Conservation (phyloP, 2,329 filamentous ascomycete genomes). For the Ophidiomyces ophidiicola region DNA sequence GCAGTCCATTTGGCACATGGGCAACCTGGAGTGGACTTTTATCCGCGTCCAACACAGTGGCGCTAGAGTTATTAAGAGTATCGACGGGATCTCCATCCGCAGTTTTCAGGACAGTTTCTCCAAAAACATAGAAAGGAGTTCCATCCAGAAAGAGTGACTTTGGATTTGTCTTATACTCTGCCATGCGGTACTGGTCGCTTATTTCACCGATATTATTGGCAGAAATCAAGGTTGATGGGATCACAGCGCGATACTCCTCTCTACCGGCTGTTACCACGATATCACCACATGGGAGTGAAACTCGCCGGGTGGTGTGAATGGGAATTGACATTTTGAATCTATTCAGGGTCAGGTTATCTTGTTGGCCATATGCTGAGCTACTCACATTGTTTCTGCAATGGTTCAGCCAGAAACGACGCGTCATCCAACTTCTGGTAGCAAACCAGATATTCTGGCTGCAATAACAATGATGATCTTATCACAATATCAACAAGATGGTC, state of each 20-base stretch:
- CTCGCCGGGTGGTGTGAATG: background rate
- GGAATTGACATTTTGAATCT: background rate
- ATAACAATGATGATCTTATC: background rate
- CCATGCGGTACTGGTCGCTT: slow-evolving; percentile 3
- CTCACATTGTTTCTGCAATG: slow-evolving; percentile 1
- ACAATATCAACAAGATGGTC: background rate
- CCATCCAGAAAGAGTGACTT: slow-evolving; percentile 8
- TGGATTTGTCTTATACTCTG: slow-evolving; percentile 8
- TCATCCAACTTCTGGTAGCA: background rate
- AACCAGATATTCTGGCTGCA: background rate
- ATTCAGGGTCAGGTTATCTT: background rate
- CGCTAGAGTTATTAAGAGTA: slow-evolving; percentile 7
- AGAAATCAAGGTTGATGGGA: slow-evolving; percentile 9
- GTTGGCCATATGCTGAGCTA: background rate
- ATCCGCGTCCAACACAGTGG: slow-evolving; percentile 3
- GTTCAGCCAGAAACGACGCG: background rate
- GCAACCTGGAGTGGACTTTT: slow-evolving; percentile 2
- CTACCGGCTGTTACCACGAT: slow-evolving; percentile 10
- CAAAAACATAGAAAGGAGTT: slow-evolving; percentile 11
- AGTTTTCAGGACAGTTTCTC: slow-evolving; percentile 1
- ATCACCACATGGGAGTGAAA: slow-evolving; percentile 10
- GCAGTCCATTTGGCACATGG: slow-evolving; percentile 7
- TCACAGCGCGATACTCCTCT: slow-evolving; percentile 11
- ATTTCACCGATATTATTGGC: slow-evolving; percentile 7
- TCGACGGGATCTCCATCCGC: background rate